Conservation (phyloP, 108 stramenopile genomes). For the Pseudonitzschia multiseries region DNA sequence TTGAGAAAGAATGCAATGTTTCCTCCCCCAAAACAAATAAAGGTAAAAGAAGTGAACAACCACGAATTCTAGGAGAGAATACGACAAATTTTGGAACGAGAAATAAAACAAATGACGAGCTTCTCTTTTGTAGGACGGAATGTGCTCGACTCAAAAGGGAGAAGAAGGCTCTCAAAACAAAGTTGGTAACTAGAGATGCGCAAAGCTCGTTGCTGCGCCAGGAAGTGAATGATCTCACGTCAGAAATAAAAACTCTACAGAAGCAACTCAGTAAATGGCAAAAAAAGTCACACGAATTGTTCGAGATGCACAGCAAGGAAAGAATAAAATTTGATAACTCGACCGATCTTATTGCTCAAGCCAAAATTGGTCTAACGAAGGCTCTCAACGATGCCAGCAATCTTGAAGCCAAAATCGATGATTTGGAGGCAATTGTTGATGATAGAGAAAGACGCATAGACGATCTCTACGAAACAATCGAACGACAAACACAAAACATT, state of each 20-base stretch:
- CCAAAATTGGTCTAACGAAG: constrained; percentile 29
- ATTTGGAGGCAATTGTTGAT: constrained; percentile 16
- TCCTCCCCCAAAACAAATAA: not conserved
- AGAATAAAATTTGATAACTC: constrained; percentile 29
- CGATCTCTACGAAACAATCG: constrained; percentile 21
- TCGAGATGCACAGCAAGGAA: constrained; percentile 20
- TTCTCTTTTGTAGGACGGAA: not conserved
- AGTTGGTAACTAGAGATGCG: constrained; percentile 5
- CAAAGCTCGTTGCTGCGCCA: constrained; percentile 11
- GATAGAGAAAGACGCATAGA: constrained; percentile 11
- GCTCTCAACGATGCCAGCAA: constrained; percentile 19
- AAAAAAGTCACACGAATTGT: constrained; percentile 9
- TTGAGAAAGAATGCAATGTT: not conserved
- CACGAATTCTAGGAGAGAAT: not conserved
- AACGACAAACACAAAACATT: constrained; percentile 16
- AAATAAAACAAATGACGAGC: not conserved
- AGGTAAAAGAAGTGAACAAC: not conserved
- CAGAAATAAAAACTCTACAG: constrained; percentile 16
- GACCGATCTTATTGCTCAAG: constrained; percentile 23
- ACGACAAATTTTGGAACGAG: not conserved
- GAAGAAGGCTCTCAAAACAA: constrained; percentile 1
- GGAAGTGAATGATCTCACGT: constrained; percentile 24
- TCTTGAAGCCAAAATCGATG: constrained; percentile 15
- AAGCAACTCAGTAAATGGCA: constrained; percentile 20
- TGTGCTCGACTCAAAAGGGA: not conserved